phyloP scores from a whole-genome alignment of 2,329 filamentous ascomycete genomes.

The Bretziella fagacearum region DNA sequence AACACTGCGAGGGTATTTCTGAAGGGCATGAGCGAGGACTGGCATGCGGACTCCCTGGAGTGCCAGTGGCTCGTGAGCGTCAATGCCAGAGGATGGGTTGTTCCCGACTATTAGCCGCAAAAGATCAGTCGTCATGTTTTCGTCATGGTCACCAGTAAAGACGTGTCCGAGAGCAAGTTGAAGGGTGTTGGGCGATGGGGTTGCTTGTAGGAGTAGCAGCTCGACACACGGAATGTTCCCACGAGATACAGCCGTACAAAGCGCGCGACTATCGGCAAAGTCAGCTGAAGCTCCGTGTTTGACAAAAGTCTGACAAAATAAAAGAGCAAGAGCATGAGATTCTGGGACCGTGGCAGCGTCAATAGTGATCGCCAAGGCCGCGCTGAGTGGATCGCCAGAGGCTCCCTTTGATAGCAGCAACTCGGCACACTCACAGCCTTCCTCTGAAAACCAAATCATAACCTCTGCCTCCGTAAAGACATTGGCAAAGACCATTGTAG shows the following conservation, averaged over 20 bases:
- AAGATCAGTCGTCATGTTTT: too few relatives aligned
- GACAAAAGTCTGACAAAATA: neutral
- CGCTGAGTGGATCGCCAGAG: neutral
- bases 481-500: neutral
- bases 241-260: neutral
- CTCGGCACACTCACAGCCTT: conserved; percentile 22
- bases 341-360: conserved; percentile 1
- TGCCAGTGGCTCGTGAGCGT: conserved; percentile 37
- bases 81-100: too few relatives aligned
- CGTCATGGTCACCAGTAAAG: too few relatives aligned
- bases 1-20: conserved; percentile 36
- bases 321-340: neutral
- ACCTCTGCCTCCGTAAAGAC: neutral
- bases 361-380: conserved; percentile 1
- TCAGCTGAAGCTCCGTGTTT: neutral
- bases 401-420: conserved; percentile 35
- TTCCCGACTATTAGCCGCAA: conserved; percentile 30
- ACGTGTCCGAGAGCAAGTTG: neutral
- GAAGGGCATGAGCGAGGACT: conserved; percentile 35
- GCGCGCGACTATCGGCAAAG: neutral
- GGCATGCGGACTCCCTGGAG: conserved; percentile 19
- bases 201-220: conserved; percentile 18
- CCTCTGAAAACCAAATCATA: conserved; percentile 8
- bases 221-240: too few relatives aligned
- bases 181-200: neutral